phyloP scores from a whole-genome alignment of 2,329 filamentous ascomycete species.

The Trichoderma sp. region DNA sequence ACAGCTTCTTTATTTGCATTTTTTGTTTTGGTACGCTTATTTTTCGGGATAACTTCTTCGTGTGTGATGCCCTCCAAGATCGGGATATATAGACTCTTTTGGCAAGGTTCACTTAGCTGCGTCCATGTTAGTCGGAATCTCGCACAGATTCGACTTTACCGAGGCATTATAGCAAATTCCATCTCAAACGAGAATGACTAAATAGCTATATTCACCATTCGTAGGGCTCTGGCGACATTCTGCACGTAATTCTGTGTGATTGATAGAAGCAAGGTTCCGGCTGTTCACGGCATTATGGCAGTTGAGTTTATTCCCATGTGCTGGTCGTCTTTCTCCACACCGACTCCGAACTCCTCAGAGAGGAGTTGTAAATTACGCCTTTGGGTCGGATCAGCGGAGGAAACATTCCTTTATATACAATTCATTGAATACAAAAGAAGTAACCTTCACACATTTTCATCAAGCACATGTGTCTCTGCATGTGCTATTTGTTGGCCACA shows the following conservation, averaged over 20 bases:
- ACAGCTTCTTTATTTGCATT: not conserved
- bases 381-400: conserved; percentile 9
- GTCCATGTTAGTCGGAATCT: not conserved
- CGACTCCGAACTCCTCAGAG: not conserved
- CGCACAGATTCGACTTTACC: not conserved
- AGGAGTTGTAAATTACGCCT: conserved; percentile 4
- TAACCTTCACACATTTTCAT: not conserved
- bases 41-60: not conserved
- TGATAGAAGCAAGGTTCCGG: not conserved
- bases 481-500: not conserved
- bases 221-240: not conserved
- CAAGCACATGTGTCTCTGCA: not conserved
- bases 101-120: not conserved
- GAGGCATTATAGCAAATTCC: not conserved
- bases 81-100: conserved; percentile 1
- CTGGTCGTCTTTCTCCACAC: not conserved
- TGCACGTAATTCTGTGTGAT: not conserved
- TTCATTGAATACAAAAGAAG: not conserved
- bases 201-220: not conserved
- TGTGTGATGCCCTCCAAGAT: not conserved
- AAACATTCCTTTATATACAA: not conserved
- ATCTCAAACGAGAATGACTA: not conserved
- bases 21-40: not conserved
- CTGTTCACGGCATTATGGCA: not conserved
- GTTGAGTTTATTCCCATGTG: not conserved